Conservation (phyloP, 371 early-diverging fungal genomes). For the Circinella minor region DNA sequence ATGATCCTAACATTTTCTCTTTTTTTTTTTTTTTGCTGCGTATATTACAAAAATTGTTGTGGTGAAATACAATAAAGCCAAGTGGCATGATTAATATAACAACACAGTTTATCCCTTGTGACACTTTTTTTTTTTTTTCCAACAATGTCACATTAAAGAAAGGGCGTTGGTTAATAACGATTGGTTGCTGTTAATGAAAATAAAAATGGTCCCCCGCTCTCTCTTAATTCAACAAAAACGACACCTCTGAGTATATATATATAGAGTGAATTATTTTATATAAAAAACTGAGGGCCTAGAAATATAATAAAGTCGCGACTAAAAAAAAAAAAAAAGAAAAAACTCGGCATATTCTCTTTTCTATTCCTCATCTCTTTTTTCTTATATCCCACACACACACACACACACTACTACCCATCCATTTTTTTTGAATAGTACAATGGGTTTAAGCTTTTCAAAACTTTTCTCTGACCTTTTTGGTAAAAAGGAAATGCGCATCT, state of each 20-base stretch:
- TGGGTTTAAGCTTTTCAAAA: constrained; percentile 56
- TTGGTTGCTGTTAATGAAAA: constrained; percentile 3
- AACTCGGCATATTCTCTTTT: neutral
- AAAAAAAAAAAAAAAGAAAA: neutral
- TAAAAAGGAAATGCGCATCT: constrained; percentile 94
- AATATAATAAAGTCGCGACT: no score
- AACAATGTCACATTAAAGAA: no score
- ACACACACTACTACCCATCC: neutral
- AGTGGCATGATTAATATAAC: neutral
- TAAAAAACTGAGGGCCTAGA: no score
- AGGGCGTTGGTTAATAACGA: constrained; percentile 2
- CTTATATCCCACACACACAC: neutral
- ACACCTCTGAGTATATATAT: no score
- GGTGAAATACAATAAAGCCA: neutral
- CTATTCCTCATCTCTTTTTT: neutral
- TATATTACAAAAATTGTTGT: neutral
- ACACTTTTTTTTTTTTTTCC: neutral
- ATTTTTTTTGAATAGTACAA: constrained; percentile 1
- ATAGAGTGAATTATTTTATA: no score
- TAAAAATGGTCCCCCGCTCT: neutral
- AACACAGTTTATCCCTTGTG: neutral
- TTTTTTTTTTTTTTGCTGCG: neutral
- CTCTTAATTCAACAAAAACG: no score
- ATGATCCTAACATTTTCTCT: no score
- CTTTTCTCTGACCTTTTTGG: constrained; percentile 63